These are phyloP conservation scores for Neurospora sp. DNA, from an alignment of 495 filamentous ascomycete genomes.

Conservation along the genomic window DNA sequence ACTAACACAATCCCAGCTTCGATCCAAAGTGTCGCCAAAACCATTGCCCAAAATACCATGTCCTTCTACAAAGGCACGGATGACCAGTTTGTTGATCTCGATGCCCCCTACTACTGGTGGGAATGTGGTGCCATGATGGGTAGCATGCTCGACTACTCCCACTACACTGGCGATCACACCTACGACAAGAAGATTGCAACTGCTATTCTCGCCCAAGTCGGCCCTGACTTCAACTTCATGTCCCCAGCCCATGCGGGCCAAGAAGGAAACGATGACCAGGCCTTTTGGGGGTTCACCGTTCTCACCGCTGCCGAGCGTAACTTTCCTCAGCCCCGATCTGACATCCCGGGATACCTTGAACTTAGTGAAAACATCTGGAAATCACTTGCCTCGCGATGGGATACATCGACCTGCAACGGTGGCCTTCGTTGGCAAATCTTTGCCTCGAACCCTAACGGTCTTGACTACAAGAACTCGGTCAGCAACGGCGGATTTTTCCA, in stretches of 20 bases:
- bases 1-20: constrained; percentile 30
- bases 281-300: constrained; percentile 69
- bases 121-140: constrained; percentile 65
- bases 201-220: constrained; percentile 54
- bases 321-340: constrained; percentile 51
- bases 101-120: constrained; percentile 74
- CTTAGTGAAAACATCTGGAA: constrained; percentile 40
- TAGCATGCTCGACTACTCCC: constrained; percentile 72
- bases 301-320: constrained; percentile 65
- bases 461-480: constrained; percentile 60
- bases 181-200: constrained; percentile 62
- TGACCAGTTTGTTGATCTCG: constrained; percentile 51
- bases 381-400: constrained; percentile 52
- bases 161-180: constrained; percentile 62
- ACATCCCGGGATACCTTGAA: constrained; percentile 50
- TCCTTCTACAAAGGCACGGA: constrained; percentile 57
- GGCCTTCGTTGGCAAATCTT: constrained; percentile 83
- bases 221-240: constrained; percentile 53
- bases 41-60: constrained; percentile 44
- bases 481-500: constrained; percentile 63
- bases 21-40: constrained; percentile 36
- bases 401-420: constrained; percentile 53
- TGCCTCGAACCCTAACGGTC: constrained; percentile 60
- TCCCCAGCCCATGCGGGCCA: constrained; percentile 27
- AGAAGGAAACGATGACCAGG: constrained; percentile 65